A percentile compares a stretch with the other conserved stretches of the same genome.
Conservation (phyloP, 1,284 basidiomycete species). For the Wallemia mellicola region DNA sequence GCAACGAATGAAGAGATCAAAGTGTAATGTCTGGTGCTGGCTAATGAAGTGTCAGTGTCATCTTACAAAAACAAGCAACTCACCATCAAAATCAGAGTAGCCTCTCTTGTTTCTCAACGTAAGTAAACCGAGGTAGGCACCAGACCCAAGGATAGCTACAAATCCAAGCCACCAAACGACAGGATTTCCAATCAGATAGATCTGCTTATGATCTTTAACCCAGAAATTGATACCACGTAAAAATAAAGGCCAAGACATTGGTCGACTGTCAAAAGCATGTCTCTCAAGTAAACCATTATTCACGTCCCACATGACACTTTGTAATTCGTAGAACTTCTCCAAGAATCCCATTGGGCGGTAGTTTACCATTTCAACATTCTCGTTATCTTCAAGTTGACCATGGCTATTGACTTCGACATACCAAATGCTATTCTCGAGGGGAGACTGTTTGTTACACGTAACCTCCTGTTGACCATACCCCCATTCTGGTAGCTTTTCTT, state of each 20-base stretch:
- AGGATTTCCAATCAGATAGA: constrained; percentile 85
- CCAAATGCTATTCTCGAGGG: constrained; percentile 71
- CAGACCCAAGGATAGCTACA: constrained; percentile 35
- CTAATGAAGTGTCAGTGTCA: not conserved
- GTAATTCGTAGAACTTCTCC: constrained; percentile 76
- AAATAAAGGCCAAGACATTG: constrained; percentile 95
- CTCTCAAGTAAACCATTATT: constrained; percentile 81
- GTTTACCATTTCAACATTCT: constrained; percentile 41
- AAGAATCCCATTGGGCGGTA: constrained; percentile 48
- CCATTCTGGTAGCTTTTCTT: constrained; percentile 91
- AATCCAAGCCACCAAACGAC: constrained; percentile 82
- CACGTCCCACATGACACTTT: constrained; percentile 85
- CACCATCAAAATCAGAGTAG: constrained; percentile 46
- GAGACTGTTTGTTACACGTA: constrained; percentile 90
- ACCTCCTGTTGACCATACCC: constrained; percentile 95
- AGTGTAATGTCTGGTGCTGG: constrained; percentile 45
- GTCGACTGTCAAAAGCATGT: constrained; percentile 79
- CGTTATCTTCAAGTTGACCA: constrained; percentile 19
- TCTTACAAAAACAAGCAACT: not conserved
- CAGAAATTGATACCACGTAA: constrained; percentile 91
- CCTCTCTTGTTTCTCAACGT: constrained; percentile 71
- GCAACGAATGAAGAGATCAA: constrained; percentile 76
- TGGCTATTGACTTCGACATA: constrained; percentile 68
- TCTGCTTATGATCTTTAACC: constrained; percentile 70
- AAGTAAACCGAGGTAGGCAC: constrained; percentile 37